Evolutionary conservation across 768 basidiomycete genomes (phyloP).

Genomic region (Chiua virens): DNA sequence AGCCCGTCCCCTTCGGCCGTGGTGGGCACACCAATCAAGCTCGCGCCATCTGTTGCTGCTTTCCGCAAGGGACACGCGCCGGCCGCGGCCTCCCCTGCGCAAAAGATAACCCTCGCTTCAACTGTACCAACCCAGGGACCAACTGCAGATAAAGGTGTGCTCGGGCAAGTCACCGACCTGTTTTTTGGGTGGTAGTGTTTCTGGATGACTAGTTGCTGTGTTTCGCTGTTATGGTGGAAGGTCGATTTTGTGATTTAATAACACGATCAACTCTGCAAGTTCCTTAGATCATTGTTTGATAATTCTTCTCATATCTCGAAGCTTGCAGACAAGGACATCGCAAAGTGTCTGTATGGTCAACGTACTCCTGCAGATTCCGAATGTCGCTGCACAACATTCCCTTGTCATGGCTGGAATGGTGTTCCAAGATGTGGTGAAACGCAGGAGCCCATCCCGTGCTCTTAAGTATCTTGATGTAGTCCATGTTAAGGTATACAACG

Average conservation of each 20-base stretch:
- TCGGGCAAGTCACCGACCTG: constrained; percentile 77
- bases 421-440: too few relatives aligned
- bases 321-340: too few relatives aligned
- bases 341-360: too few relatives aligned
- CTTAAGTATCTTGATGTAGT: too few relatives aligned
- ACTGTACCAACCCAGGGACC: constrained; percentile 21
- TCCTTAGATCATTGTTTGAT: too few relatives aligned
- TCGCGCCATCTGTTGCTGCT: constrained; percentile 71
- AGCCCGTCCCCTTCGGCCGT: constrained; percentile 40
- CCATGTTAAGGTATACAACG: too few relatives aligned
- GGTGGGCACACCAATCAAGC: constrained; percentile 69
- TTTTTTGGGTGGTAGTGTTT: constrained; percentile 74
- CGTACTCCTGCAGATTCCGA: too few relatives aligned
- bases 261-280: too few relatives aligned
- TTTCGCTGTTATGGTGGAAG: background rate
- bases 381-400: too few relatives aligned
- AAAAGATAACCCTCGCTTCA: constrained; percentile 20
- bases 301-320: too few relatives aligned
- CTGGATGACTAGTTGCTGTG: background rate
- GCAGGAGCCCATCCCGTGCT: too few relatives aligned
- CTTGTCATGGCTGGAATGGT: too few relatives aligned
- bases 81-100: constrained; percentile 16
- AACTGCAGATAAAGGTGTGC: constrained; percentile 53
- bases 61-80: constrained; percentile 53
- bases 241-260: background rate